A percentile compares a stretch with the other conserved stretches of the same genome.
Conservation (phyloP, 1,284 basidiomycete genomes). For the Marasmius oreades region DNA sequence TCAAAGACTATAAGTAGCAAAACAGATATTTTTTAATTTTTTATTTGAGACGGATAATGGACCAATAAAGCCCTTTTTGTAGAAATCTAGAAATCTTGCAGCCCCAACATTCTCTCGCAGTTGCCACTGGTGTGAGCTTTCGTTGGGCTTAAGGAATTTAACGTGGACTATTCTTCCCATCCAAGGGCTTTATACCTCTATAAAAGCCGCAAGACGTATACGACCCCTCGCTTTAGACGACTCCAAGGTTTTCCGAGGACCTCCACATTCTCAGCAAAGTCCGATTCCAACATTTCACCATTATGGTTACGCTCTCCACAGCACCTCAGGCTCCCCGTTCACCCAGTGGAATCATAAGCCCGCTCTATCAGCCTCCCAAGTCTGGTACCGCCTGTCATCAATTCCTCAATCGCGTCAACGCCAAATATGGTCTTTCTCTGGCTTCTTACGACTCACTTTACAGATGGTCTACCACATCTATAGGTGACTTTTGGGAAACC, state of each 20-base stretch:
- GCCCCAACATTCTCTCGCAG: constrained; percentile 1
- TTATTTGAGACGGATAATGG: no score
- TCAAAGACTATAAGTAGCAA: no score
- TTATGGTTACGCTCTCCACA: neutral
- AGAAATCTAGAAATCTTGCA: no score
- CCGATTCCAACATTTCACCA: neutral
- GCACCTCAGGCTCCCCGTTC: neutral
- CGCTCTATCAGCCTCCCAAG: constrained; percentile 50
- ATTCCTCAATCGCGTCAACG: constrained; percentile 59
- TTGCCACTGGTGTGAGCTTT: neutral
- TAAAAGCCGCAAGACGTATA: no score
- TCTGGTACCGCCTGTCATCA: constrained; percentile 49
- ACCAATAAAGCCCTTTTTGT: no score
- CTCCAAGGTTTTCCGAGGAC: neutral
- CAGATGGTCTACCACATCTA: constrained; percentile 63
- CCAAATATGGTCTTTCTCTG: constrained; percentile 44
- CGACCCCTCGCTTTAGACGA: no score
- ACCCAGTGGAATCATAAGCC: constrained; percentile 13
- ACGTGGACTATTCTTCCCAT: neutral
- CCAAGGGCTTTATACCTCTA: no score
- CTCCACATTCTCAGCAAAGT: neutral
- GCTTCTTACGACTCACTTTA: constrained; percentile 66
- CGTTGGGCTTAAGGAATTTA: neutral
- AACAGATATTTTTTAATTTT: no score
- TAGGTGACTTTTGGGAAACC: constrained; percentile 70